phyloP scores from a whole-genome alignment of 306 rosid genomes.

The Fragaria nilgerrensis region DNA sequence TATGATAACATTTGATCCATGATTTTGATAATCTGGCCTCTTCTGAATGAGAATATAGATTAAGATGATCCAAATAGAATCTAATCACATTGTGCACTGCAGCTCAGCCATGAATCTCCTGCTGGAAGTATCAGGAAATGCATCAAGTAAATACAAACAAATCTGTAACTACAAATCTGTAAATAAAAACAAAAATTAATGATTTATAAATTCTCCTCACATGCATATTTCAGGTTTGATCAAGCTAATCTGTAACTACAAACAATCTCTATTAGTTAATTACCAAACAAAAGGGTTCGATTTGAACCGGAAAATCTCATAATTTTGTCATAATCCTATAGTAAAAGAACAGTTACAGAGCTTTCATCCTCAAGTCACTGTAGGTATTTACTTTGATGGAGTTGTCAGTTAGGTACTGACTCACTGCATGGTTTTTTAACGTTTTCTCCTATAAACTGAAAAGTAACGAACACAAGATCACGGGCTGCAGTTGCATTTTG shows the following conservation, averaged over 20 bases:
- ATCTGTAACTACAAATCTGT: not conserved
- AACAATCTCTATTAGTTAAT: not conserved
- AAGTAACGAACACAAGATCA: slow-evolving; percentile 45
- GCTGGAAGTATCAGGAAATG: not conserved
- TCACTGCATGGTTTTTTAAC: slow-evolving; percentile 5
- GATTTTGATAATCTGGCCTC: not conserved
- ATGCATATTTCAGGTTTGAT: not conserved
- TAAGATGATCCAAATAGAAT: not conserved
- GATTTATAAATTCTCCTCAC: not conserved
- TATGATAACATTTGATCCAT: not conserved
- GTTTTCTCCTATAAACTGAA: slow-evolving; percentile 3
- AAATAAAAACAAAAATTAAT: not conserved
- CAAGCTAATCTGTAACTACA: not conserved
- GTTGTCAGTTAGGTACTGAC: slow-evolving; percentile 16
- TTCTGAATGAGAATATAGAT: not conserved
- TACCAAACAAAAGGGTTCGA: not conserved
- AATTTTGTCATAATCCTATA: not conserved
- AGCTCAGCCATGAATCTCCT: not conserved
- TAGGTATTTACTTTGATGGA: not conserved
- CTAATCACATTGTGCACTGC: not conserved
- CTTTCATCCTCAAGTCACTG: not conserved
- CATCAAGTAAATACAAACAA: not conserved
- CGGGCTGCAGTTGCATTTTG: slow-evolving; percentile 67
- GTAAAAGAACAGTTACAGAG: not conserved
- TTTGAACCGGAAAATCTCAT: not conserved